Evolutionary conservation across 495 filamentous ascomycete species (phyloP).

Genomic region (Jackrogersella minutella): DNA sequence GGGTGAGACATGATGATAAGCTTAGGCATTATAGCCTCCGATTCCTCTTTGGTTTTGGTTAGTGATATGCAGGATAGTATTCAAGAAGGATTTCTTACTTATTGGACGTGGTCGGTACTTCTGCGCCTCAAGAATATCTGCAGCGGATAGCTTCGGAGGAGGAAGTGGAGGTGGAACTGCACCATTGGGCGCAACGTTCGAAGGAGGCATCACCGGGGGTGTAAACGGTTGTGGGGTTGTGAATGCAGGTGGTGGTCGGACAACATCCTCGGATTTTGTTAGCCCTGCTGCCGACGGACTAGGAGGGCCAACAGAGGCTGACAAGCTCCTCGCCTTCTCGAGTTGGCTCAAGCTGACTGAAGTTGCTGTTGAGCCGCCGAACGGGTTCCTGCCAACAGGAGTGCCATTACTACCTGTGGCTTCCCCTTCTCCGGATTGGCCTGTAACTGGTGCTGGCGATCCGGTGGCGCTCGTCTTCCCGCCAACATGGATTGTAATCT

Average conservation of each 20-base stretch:
- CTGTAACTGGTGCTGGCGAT: constrained; percentile 63
- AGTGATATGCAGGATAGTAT: constrained; percentile 45
- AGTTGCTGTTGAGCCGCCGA: constrained; percentile 37
- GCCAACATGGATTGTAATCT: constrained; percentile 64
- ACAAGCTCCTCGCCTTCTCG: constrained; percentile 55
- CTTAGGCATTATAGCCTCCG: constrained; percentile 70
- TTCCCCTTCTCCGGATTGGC: constrained; percentile 50
- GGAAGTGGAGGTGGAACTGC: constrained; percentile 32
- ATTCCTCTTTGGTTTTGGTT: constrained; percentile 43
- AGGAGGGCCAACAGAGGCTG: constrained; percentile 56
- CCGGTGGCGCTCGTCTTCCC: constrained; percentile 59
- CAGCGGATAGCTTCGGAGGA: constrained; percentile 37
- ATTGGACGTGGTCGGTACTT: constrained; percentile 39
- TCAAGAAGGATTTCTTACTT: constrained; percentile 21
- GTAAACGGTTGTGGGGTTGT: constrained; percentile 41
- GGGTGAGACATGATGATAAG: constrained; percentile 72
- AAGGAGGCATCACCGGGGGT: constrained; percentile 36
- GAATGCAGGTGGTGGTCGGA: constrained; percentile 50
- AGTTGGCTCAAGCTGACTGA: constrained; percentile 44
- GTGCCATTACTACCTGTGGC: constrained; percentile 39
- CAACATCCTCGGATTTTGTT: constrained; percentile 55
- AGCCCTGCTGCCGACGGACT: constrained; percentile 52
- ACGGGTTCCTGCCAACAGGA: constrained; percentile 35
- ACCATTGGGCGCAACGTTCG: constrained; percentile 47
- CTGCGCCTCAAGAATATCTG: constrained; percentile 39